Conservation (phyloP, 164 flowering plant genomes). For the Umbellularia californica region DNA sequence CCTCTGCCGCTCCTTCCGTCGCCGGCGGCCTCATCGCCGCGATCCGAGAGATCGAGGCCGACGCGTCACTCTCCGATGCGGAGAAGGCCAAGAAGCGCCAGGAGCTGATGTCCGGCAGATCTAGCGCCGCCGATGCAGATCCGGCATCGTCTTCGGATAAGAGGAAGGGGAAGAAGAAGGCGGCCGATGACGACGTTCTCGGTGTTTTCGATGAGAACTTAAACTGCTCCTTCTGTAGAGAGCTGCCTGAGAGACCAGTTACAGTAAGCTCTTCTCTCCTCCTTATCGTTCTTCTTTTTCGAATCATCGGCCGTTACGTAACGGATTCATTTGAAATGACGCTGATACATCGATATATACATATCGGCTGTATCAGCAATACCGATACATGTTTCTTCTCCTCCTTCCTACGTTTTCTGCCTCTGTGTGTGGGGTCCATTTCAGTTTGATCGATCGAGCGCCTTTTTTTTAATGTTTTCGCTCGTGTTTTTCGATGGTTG, state of each 20-base stretch:
- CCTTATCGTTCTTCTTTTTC: not conserved
- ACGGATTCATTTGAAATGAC: too few species aligned
- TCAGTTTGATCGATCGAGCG: too few species aligned
- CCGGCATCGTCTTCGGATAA: slow-evolving; percentile 27
- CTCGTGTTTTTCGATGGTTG: too few species aligned
- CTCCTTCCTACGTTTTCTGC: too few species aligned
- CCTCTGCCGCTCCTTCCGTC: slow-evolving; percentile 8
- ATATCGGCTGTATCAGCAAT: too few species aligned
- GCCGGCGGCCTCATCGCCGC: slow-evolving; percentile 41
- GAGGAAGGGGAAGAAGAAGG: slow-evolving; percentile 8
- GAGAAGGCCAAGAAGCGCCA: slow-evolving; percentile 84
- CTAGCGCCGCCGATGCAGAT: not conserved
- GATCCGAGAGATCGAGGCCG: slow-evolving; percentile 64
- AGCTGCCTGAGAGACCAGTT: slow-evolving; percentile 76
- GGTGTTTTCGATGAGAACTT: slow-evolving; percentile 41
- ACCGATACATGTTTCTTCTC: too few species aligned
- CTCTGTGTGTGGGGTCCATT: too few species aligned
- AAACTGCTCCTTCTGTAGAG: slow-evolving; percentile 69
- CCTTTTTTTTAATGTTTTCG: too few species aligned
- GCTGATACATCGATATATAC: too few species aligned
- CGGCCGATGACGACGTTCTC: slow-evolving; percentile 26
- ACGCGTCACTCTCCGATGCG: slow-evolving; percentile 44
- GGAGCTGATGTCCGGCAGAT: slow-evolving; percentile 31
- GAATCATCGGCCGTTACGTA: not conserved
- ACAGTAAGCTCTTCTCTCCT: slow-evolving; percentile 38